Percentiles rank a stretch among this genome's conserved stretches.
Conservation (phyloP, 2,329 filamentous ascomycete genomes). For the Diplodia sapinea region DNA sequence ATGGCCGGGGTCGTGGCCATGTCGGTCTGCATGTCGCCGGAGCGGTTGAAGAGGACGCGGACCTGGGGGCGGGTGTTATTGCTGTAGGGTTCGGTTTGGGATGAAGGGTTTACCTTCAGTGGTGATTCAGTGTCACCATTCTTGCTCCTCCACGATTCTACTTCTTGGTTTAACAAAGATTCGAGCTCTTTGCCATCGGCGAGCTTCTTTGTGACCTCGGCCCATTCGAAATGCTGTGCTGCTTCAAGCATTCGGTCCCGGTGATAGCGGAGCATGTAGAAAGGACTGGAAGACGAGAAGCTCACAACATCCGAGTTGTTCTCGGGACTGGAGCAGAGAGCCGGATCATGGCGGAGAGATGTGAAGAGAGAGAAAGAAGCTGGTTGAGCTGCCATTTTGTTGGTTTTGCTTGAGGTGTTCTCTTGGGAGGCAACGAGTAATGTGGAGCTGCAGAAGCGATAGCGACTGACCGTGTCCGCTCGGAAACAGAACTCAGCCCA, state of each 20-base stretch:
- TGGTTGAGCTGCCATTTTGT: slow-evolving; percentile 1
- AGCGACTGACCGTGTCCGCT: slow-evolving; percentile 14
- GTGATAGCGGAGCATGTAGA: slow-evolving; percentile 82
- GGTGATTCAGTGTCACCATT: slow-evolving; percentile 36
- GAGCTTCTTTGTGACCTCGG: slow-evolving; percentile 43
- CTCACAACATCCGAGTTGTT: slow-evolving; percentile 58
- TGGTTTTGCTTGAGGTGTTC: slow-evolving; percentile 30
- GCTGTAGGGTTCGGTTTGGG: background rate
- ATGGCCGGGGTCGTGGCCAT: slow-evolving; percentile 49
- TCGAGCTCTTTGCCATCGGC: slow-evolving; percentile 45
- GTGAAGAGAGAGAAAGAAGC: slow-evolving; percentile 47
- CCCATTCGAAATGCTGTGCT: slow-evolving; percentile 58
- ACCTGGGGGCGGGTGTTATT: slow-evolving; percentile 51
- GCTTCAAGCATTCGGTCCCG: slow-evolving; percentile 75
- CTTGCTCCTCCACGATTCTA: slow-evolving; percentile 38
- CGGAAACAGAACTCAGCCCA: background rate
- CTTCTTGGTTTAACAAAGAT: slow-evolving; percentile 42
- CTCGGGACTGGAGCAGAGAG: slow-evolving; percentile 43
- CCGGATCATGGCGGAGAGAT: slow-evolving; percentile 48
- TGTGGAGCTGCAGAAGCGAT: slow-evolving; percentile 29
- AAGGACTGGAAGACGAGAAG: slow-evolving; percentile 61
- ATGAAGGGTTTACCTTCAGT: slow-evolving; percentile 38
- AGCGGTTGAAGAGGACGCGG: slow-evolving; percentile 59
- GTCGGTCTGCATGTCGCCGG: slow-evolving; percentile 47
- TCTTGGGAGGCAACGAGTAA: slow-evolving; percentile 28